Conservation (phyloP, 495 filamentous ascomycete species). For the Peziza echinospora region DNA sequence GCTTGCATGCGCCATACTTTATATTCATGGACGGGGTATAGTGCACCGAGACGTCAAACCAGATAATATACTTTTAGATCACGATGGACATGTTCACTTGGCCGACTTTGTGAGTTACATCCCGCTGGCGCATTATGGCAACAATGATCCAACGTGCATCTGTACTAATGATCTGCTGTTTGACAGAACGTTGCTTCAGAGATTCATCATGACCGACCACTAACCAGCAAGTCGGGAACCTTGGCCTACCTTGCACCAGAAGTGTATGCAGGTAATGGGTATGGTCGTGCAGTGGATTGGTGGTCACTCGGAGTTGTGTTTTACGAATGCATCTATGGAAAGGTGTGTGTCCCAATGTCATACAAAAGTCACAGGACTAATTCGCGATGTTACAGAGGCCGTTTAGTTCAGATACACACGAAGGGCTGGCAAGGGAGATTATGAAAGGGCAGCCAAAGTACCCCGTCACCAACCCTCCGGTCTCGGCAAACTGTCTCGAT, state of each 20-base stretch:
- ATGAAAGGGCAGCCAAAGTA: slow-evolving; percentile 64
- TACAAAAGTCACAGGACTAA: slow-evolving; percentile 3
- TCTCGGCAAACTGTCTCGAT: slow-evolving; percentile 65
- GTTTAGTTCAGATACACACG: slow-evolving; percentile 71
- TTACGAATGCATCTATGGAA: slow-evolving; percentile 98
- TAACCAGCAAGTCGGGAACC: slow-evolving; percentile 92
- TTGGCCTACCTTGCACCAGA: slow-evolving; percentile 91
- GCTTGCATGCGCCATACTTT: slow-evolving; percentile 73
- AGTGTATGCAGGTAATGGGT: slow-evolving; percentile 75
- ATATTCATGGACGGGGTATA: slow-evolving; percentile 80
- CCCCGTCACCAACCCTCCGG: slow-evolving; percentile 71
- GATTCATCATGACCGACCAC: slow-evolving; percentile 52
- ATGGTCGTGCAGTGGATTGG: slow-evolving; percentile 81
- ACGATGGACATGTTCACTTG: slow-evolving; percentile 88
- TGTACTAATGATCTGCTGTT: too few relatives aligned
- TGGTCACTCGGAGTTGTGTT: slow-evolving; percentile 94
- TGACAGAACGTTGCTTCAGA: slow-evolving; percentile 97
- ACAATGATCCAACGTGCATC: background rate
- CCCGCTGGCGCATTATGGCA: background rate
- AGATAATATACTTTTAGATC: slow-evolving; percentile 85
- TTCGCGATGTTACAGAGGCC: slow-evolving; percentile 36
- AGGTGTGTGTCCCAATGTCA: slow-evolving; percentile 32
- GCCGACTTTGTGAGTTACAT: slow-evolving; percentile 95
- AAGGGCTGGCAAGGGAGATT: slow-evolving; percentile 58
- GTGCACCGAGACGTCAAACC: slow-evolving; percentile 95